A percentile compares a stretch with the other conserved stretches of the same genome.
phyloP scores from a whole-genome alignment of 2,329 filamentous ascomycete species.

The Penicillium sp. region DNA sequence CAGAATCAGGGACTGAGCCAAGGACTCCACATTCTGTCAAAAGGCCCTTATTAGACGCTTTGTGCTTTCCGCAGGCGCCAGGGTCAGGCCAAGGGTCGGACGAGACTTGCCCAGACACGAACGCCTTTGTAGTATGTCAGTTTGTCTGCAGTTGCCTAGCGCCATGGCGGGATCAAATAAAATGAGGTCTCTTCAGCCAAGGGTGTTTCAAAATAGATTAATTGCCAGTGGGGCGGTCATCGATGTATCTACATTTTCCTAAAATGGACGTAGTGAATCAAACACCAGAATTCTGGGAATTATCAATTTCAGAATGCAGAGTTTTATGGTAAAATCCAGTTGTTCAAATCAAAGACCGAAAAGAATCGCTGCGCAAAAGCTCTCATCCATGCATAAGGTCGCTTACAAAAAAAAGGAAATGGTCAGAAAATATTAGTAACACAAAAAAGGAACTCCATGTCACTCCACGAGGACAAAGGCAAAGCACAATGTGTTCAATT shows the following conservation, averaged over 20 bases:
- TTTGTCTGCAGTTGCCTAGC: neutral
- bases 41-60: slow-evolving; percentile 6
- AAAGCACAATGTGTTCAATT: neutral
- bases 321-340: slow-evolving; percentile 1
- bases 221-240: neutral
- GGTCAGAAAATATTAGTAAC: slow-evolving; percentile 18
- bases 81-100: neutral
- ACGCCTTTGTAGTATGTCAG: neutral
- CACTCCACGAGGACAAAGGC: neutral
- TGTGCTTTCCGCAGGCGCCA: neutral
- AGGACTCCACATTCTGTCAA: slow-evolving; percentile 1
- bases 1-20: neutral
- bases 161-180: neutral
- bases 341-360: slow-evolving; percentile 4
- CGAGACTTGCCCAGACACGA: neutral
- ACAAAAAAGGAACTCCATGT: slow-evolving; percentile 6
- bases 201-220: neutral
- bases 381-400: slow-evolving; percentile 26
- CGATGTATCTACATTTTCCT: neutral
- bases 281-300: slow-evolving; percentile 10
- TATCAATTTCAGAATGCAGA: slow-evolving; percentile 5
- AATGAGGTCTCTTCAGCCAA: neutral
- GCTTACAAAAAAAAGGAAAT: slow-evolving; percentile 16
- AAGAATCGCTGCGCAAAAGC: slow-evolving; percentile 16
- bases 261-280: neutral